Evolutionary conservation across 768 basidiomycete species (phyloP).

Genomic region (Tephrocybe sp.): DNA sequence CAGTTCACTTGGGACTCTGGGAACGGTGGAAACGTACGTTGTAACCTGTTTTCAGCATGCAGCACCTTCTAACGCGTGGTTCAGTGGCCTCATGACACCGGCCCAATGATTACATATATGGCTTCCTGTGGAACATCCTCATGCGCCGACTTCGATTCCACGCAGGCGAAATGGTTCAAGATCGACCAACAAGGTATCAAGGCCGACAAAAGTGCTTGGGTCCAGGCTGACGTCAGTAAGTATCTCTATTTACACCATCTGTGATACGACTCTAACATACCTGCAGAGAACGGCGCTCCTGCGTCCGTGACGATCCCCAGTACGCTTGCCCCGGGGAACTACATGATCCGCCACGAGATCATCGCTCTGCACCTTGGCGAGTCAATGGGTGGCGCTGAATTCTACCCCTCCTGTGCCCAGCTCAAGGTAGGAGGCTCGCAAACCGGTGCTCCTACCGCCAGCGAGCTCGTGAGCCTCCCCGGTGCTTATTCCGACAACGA

Average conservation of each 20-base stretch:
- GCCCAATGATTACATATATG: conserved; percentile 77
- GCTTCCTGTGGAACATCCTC: conserved; percentile 55
- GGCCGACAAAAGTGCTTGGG: conserved; percentile 10
- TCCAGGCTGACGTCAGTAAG: conserved; percentile 54
- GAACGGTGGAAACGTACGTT: conserved; percentile 22
- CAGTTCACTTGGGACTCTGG: conserved; percentile 6
- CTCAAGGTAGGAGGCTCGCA: conserved; percentile 52
- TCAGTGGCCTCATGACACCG: conserved; percentile 56
- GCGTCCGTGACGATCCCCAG: conserved; percentile 45
- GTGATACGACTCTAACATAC: no score
- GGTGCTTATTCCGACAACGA: conserved; percentile 72
- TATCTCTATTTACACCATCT: no score
- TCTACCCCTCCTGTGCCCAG: conserved; percentile 73
- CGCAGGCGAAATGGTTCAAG: conserved; percentile 73
- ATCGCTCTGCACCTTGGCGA: conserved; percentile 71
- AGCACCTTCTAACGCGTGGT: background rate
- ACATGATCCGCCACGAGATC: conserved; percentile 79
- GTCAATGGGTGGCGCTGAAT: conserved; percentile 67
- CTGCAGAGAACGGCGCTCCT: conserved; percentile 38
- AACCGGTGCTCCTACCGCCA: conserved; percentile 41
- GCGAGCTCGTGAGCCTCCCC: conserved; percentile 60
- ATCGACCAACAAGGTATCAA: conserved; percentile 48
- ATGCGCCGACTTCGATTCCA: conserved; percentile 61
- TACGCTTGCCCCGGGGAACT: conserved; percentile 64
- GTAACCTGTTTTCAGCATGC: background rate